Percentiles rank a stretch among this genome's conserved stretches.
Evolutionary conservation across 108 stramenopile species (phyloP).

Genomic region (Thalassiosira profunda): DNA sequence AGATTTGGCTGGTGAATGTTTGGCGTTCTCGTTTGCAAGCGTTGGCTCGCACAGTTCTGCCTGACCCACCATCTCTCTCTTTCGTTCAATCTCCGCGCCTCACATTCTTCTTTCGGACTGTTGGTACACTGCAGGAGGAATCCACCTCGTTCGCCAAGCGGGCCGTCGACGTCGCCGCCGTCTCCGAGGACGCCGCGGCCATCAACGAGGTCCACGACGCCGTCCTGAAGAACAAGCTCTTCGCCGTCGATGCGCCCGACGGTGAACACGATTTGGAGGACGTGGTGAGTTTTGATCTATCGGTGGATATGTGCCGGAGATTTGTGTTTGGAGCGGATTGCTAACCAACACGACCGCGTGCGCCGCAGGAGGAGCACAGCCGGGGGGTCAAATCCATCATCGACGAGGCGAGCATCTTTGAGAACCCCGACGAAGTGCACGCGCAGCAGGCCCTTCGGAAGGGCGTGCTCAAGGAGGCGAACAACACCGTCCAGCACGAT

Average conservation of each 20-base stretch:
- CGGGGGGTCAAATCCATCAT: constrained; percentile 24
- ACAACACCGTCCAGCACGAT: too few relatives aligned
- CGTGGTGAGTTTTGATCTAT: constrained; percentile 33
- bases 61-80: too few relatives aligned
- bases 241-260: constrained; percentile 45
- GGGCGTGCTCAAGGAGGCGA: too few relatives aligned
- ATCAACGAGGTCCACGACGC: constrained; percentile 35
- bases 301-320: too few relatives aligned
- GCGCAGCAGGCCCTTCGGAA: constrained; percentile 27
- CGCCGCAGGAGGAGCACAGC: constrained; percentile 39
- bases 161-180: constrained; percentile 24
- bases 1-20: too few relatives aligned
- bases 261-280: constrained; percentile 51
- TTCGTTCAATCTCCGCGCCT: too few relatives aligned
- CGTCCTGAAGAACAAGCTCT: constrained; percentile 18
- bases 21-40: too few relatives aligned
- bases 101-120: not conserved
- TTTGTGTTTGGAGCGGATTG: too few relatives aligned
- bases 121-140: constrained; percentile 18
- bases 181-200: constrained; percentile 24
- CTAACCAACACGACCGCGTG: too few relatives aligned
- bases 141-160: constrained; percentile 16
- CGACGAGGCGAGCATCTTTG: constrained; percentile 22
- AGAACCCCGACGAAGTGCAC: constrained; percentile 29
- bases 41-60: too few relatives aligned